A percentile compares a stretch with the other conserved stretches of the same genome.
phyloP scores from a whole-genome alignment of 345 rosid genomes.

The Syzygium aqueum region DNA sequence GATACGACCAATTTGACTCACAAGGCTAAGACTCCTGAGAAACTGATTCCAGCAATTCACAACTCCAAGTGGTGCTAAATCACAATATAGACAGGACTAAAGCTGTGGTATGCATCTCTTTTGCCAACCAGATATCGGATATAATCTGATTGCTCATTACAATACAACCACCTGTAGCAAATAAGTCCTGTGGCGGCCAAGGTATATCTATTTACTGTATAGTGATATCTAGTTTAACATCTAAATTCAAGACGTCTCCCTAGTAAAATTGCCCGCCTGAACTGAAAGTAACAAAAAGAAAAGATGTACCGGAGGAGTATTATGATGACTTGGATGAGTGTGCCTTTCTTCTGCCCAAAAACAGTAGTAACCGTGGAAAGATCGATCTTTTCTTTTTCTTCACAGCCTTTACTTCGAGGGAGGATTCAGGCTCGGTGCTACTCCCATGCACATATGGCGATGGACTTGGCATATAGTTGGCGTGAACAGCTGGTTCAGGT shows the following conservation, averaged over 20 bases:
- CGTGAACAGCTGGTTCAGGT: conserved; percentile 4
- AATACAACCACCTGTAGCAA: neutral
- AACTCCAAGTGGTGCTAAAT: neutral
- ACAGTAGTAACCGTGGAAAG: conserved; percentile 70
- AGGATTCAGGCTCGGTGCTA: conserved; percentile 20
- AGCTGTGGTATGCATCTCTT: neutral
- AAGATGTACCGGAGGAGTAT: neutral
- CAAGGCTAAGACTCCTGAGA: neutral
- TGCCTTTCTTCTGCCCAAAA: conserved; percentile 49
- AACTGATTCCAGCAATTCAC: neutral
- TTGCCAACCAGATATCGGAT: neutral
- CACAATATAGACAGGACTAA: neutral
- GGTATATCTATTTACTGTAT: neutral
- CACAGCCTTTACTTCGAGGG: conserved; percentile 19
- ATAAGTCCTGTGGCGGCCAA: neutral
- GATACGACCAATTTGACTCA: neutral
- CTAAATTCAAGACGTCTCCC: neutral
- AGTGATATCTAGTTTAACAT: neutral
- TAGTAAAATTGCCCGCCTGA: neutral
- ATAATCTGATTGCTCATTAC: neutral
- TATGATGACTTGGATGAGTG: conserved; percentile 26
- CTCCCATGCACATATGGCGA: conserved; percentile 10
- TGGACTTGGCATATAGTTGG: conserved; percentile 13
- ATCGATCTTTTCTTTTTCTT: conserved; percentile 75
- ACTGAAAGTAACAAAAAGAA: neutral